Base-by-base conservation (phyloP, 139 green algal genomes). In the Chlamydomonas sphaeroides region DNA sequence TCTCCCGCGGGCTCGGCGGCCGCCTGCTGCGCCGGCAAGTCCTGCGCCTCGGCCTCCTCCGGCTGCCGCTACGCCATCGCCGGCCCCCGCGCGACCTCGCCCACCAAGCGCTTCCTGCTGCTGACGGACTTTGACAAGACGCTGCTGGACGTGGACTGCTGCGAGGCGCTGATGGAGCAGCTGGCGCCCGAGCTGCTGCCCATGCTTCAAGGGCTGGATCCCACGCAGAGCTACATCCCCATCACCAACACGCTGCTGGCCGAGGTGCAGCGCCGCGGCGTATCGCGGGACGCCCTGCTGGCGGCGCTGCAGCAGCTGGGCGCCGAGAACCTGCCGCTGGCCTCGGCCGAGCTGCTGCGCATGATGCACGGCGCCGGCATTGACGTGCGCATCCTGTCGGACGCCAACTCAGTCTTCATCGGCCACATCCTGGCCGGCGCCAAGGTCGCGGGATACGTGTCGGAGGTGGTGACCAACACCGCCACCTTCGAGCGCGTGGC, bases 121-220 rank as follows among this genome's bases (percentile, higher is more conserved):
- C 76, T 97, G 15, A 90, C 81, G 30, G 92, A 96, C 80, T 97
- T 98, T 83, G 95, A 53, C 45, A 10, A 14, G 11, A 53, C 45
- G 45, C 45, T 53, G 11, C 10, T 14, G 14, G 45, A 14, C 14
- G 45, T 53, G 45, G 92, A 96, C 79, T 85, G 87, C 82, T 86
- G 88, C 35, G 94, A 96, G 89, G 79, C 90, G 3, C 53, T 97
- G 39, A 83, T 92, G 26, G 91, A 92, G 32, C 83, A 92, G 80
- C 89, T 98, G 45, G 93, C 95, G 3, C 95, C 95, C 0, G 95
- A 98, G 89, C 88, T 97, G 69, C 87, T 93, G 63, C 94, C 93
- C 28, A 92, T 95, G 87, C 89, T 97, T 42, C 41, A 85, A 0
- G 69, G 80, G 14, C 67, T 96, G 4, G 75, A 72, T 32, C 65